These are phyloP conservation scores for Russula sp. DNA, from an alignment of 768 basidiomycete genomes.

Conservation along the genomic window DNA sequence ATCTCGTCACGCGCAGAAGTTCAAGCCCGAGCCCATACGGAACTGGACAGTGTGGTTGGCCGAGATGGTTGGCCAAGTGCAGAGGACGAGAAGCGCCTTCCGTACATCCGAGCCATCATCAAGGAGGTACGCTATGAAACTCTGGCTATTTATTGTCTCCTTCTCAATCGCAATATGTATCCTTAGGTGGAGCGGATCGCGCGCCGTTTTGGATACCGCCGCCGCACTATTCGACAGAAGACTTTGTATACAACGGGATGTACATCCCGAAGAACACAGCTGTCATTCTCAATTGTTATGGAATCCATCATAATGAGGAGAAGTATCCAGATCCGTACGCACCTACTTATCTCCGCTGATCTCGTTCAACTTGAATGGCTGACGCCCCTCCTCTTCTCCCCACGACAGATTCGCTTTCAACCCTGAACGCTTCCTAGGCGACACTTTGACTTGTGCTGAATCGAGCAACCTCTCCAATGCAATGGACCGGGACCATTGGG, in stretches of 20 bases:
- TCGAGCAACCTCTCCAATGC: slow-evolving; percentile 38
- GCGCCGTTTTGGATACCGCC: slow-evolving; percentile 36
- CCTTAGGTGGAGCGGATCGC: slow-evolving; percentile 32
- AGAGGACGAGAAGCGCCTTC: slow-evolving; percentile 33
- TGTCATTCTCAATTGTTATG: slow-evolving; percentile 35
- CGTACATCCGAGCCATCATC: slow-evolving; percentile 35
- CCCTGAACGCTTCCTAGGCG: slow-evolving; percentile 47
- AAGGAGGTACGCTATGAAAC: slow-evolving; percentile 31
- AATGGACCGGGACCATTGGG: slow-evolving; percentile 50
- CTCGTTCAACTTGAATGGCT: neutral
- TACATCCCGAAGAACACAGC: slow-evolving; percentile 36
- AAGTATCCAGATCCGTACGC: slow-evolving; percentile 43
- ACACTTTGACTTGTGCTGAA: slow-evolving; percentile 42
- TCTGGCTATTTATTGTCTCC: neutral
- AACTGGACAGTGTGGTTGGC: slow-evolving; percentile 33
- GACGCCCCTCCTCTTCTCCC: neutral
- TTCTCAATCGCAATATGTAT: neutral
- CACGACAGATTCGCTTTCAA: slow-evolving; percentile 35
- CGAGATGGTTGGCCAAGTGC: slow-evolving; percentile 31
- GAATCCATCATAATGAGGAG: slow-evolving; percentile 34
- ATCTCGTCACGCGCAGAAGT: too few species aligned
- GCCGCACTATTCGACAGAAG: slow-evolving; percentile 36
- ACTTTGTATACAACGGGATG: slow-evolving; percentile 36
- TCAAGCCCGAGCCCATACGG: slow-evolving; percentile 34
- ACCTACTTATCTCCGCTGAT: slow-evolving; percentile 26